These are phyloP conservation scores for Spongispora temasekensis DNA, from an alignment of 1,284 basidiomycete species.

Conservation along the genomic window DNA sequence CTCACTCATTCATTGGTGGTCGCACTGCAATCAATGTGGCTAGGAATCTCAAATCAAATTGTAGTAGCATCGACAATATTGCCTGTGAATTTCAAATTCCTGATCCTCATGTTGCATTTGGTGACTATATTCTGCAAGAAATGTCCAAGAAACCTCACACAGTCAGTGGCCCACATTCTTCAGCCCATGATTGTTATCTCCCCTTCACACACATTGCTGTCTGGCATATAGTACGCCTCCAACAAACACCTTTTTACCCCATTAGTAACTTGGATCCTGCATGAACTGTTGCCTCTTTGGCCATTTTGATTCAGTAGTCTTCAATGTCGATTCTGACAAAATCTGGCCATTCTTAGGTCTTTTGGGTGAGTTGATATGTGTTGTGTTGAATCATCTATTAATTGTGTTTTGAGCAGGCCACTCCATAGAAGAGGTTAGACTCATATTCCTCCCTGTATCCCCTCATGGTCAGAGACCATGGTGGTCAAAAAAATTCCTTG, in stretches of 20 bases:
- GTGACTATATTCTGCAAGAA: neutral
- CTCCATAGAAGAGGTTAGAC: neutral
- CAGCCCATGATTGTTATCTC: neutral
- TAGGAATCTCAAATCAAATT: neutral
- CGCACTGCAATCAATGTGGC: neutral
- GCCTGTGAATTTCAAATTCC: neutral
- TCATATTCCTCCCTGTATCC: neutral
- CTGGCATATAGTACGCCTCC: neutral
- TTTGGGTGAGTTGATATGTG: neutral
- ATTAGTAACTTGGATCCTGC: neutral
- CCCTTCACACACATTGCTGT: neutral
- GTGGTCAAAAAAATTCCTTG: neutral
- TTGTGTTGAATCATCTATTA: neutral
- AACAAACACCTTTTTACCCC: neutral
- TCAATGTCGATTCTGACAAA: neutral
- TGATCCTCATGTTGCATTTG: neutral
- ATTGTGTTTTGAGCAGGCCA: neutral
- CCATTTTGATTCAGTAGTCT: neutral
- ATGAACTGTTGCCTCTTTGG: neutral
- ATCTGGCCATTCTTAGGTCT: neutral
- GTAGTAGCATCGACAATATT: neutral
- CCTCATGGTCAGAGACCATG: neutral
- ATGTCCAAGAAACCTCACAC: neutral
- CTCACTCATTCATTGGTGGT: neutral
- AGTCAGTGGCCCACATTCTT: neutral